phyloP scores from a whole-genome alignment of 31 red algal species.

The Odonthalia washingtoniensis region DNA sequence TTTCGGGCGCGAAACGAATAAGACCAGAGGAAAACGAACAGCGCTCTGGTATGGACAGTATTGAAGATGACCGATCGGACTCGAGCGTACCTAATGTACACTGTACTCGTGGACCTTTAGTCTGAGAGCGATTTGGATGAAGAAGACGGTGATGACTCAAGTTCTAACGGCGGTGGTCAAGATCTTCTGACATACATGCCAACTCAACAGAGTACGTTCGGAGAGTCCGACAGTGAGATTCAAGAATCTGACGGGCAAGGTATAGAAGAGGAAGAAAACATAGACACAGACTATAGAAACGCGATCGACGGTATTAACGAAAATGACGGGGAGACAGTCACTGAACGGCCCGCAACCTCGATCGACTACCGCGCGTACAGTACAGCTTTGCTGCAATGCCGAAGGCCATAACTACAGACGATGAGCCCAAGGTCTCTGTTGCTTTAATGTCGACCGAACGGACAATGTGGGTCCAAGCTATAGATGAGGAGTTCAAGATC shows the following conservation, averaged over 20 bases:
- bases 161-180: background rate
- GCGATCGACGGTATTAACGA: background rate
- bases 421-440: background rate
- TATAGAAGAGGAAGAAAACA: background rate
- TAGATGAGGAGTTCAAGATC: conserved; percentile 27
- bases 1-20: background rate
- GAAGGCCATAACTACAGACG: background rate
- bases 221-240: background rate
- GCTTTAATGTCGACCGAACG: conserved; percentile 32
- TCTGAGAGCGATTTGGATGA: background rate
- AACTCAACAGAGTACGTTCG: background rate
- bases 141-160: background rate
- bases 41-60: background rate
- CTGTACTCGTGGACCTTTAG: background rate
- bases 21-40: conserved; percentile 6
- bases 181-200: conserved; percentile 12
- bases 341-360: background rate
- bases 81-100: no score
- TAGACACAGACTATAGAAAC: background rate
- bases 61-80: background rate
- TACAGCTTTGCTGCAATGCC: background rate
- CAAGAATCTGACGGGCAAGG: background rate
- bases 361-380: background rate
- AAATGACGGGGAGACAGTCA: background rate
- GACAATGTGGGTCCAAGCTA: conserved; percentile 11